Evolutionary conservation across 176 grass and related monocot species (phyloP), one percentile per base, ranked within the genome.

Genomic region (Avena insularis): DNA sequence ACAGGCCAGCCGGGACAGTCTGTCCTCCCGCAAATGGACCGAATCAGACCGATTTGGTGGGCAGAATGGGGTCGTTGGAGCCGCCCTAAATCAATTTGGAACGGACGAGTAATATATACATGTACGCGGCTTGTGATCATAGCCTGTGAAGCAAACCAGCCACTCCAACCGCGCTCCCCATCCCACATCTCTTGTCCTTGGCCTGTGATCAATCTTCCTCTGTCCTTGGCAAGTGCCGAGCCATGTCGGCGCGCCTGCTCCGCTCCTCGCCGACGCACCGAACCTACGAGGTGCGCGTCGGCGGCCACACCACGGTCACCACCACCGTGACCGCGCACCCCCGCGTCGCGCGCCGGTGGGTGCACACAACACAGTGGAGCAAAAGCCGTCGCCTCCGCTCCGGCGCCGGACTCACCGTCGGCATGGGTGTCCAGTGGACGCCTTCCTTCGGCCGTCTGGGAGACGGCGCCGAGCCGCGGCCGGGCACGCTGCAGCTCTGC

Each of bases 401-500:
- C 46, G 1, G 47, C 0, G 23, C 47, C 47, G 21, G 47, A 3
- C 21, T 75, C 71, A 75, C 2, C 12, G 46, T 75, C 46, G 71
- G 71, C 71, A 75, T 51, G 71, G 71, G 71, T 8, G 71, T 75
- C 0, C 71, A 75, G 71, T 75, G 71, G 71, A 75, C 71, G 0
- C 71, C 71, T 48, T 0, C 12, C 71, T 51, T 51, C 71, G 33
- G 66, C 66, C 66, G 15, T 1, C 31, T 0, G 7, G 15, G 2
- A 3, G 14, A 38, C 33, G 46, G 46, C 46, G 46, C 9, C 46
- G 9, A 47, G 46, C 33, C 66, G 33, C 33, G 71, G 46, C 46
- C 71, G 46, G 71, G 46, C 46, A 75, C 71, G 71, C 71, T 75
- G 71, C 71, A 75, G 46, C 71, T 75, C 71, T 75, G 71, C 71